Evolutionary conservation across 164 flowering plant species (phyloP).

Genomic region (Stephania cephalantha): DNA sequence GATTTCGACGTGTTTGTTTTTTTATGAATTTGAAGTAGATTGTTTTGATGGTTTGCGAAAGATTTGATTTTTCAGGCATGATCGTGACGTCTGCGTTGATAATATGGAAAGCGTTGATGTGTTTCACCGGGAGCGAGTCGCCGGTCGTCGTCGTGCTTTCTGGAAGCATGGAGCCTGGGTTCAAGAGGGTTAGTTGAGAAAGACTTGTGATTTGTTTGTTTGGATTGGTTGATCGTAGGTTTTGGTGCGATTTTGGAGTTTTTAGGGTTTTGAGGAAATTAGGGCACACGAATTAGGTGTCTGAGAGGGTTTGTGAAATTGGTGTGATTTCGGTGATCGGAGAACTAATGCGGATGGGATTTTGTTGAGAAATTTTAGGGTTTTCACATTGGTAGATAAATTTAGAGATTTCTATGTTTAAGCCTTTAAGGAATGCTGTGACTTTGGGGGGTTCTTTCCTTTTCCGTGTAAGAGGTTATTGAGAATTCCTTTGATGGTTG

Average conservation of each 20-base stretch:
- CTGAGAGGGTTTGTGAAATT: too few relatives aligned
- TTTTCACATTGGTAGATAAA: neutral
- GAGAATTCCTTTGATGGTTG: neutral
- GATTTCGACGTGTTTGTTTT: neutral
- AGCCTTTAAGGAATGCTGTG: neutral
- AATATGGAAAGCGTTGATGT: constrained; percentile 80
- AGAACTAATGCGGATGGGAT: neutral
- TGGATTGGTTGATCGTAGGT: neutral
- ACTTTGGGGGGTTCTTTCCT: neutral
- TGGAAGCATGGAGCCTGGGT: constrained; percentile 88
- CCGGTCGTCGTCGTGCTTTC: constrained; percentile 82
- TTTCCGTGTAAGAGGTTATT: neutral
- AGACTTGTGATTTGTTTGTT: neutral
- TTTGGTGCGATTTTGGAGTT: neutral
- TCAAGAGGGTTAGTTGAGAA: constrained; percentile 48
- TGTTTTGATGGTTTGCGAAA: neutral
- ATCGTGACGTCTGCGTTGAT: constrained; percentile 74
- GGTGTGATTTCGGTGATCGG: neutral
- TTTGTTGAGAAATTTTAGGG: neutral
- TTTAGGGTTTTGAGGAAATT: neutral
- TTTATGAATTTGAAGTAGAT: neutral
- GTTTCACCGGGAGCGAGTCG: constrained; percentile 77
- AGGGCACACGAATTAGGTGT: neutral
- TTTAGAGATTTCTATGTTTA: neutral
- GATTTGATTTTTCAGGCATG: constrained; percentile 37